Percentiles rank a stretch among this genome's conserved stretches.
Evolutionary conservation across 805 yeast genomes (phyloP).

Genomic region (Candida hungchunana): DNA sequence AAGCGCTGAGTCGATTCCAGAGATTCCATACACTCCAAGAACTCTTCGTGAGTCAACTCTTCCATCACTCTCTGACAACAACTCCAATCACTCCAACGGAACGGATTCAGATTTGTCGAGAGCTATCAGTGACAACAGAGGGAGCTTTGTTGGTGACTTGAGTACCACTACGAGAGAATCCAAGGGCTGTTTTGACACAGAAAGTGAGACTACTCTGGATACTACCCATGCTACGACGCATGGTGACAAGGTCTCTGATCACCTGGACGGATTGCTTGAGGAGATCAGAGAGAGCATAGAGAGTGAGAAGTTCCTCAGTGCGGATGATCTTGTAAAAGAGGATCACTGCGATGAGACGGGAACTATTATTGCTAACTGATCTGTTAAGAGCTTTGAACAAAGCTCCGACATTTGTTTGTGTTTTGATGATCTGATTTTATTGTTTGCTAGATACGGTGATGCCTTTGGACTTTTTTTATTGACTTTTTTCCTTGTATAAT

Average conservation of each 20-base stretch:
- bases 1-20: slow-evolving; percentile 17
- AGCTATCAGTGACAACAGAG: slow-evolving; percentile 19
- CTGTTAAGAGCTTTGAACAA: too few species aligned
- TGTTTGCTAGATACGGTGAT: neutral
- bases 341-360: neutral
- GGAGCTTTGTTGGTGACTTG: slow-evolving; percentile 17
- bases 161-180: slow-evolving; percentile 8
- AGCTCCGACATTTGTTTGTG: too few species aligned
- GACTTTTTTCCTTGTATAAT: too few species aligned
- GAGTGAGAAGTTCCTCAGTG: slow-evolving; percentile 5
- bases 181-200: slow-evolving; percentile 13
- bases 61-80: slow-evolving; percentile 5
- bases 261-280: slow-evolving; percentile 21
- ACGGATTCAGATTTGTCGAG: slow-evolving; percentile 6
- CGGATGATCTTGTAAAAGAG: slow-evolving; percentile 1
- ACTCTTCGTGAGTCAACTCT: slow-evolving; percentile 10
- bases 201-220: slow-evolving; percentile 16
- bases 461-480: too few species aligned
- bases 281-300: slow-evolving; percentile 24
- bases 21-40: slow-evolving; percentile 23
- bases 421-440: neutral
- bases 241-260: slow-evolving; percentile 4
- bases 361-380: neutral
- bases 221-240: slow-evolving; percentile 10
- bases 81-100: slow-evolving; percentile 3